These are phyloP conservation scores for Penicilliopsis zonata DNA, from an alignment of 495 filamentous ascomycete genomes.

Conservation along the genomic window DNA sequence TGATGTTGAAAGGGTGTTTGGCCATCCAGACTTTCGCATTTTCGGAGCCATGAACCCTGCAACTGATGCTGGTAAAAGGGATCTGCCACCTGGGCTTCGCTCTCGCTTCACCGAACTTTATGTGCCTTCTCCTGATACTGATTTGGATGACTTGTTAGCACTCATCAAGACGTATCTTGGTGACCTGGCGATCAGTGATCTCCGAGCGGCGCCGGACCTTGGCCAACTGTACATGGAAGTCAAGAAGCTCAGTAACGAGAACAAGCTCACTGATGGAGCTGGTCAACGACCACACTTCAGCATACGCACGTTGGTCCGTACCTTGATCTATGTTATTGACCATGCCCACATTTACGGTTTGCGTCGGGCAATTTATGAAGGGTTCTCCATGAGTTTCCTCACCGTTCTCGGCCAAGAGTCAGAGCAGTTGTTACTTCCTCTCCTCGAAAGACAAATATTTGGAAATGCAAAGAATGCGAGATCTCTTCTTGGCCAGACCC, in stretches of 20 bases:
- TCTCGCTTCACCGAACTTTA: slow-evolving; percentile 92
- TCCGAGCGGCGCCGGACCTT: slow-evolving; percentile 59
- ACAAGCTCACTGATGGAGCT: slow-evolving; percentile 81
- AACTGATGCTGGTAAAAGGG: slow-evolving; percentile 91
- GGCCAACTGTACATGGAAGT: slow-evolving; percentile 77
- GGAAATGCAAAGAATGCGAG: slow-evolving; percentile 50
- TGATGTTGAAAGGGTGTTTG: slow-evolving; percentile 73
- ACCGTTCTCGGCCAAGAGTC: slow-evolving; percentile 74
- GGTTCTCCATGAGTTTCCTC: slow-evolving; percentile 96
- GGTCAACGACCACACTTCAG: slow-evolving; percentile 93
- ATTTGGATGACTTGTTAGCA: slow-evolving; percentile 67
- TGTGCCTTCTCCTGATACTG: slow-evolving; percentile 75
- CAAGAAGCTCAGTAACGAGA: slow-evolving; percentile 67
- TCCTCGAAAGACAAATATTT: slow-evolving; percentile 74
- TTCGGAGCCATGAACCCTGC: slow-evolving; percentile 99
- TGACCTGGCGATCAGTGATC: slow-evolving; percentile 48
- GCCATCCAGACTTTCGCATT: slow-evolving; percentile 87
- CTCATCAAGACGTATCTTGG: slow-evolving; percentile 82
- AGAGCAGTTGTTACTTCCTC: slow-evolving; percentile 59
- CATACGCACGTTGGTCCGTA: slow-evolving; percentile 84
- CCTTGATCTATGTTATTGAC: slow-evolving; percentile 73
- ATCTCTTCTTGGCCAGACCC: slow-evolving; percentile 59
- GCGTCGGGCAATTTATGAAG: slow-evolving; percentile 79
- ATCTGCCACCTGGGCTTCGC: slow-evolving; percentile 71
- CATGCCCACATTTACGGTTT: slow-evolving; percentile 80